Base-by-base conservation (phyloP, 805 yeast species). In the Saccharomycopsis microspora region DNA sequence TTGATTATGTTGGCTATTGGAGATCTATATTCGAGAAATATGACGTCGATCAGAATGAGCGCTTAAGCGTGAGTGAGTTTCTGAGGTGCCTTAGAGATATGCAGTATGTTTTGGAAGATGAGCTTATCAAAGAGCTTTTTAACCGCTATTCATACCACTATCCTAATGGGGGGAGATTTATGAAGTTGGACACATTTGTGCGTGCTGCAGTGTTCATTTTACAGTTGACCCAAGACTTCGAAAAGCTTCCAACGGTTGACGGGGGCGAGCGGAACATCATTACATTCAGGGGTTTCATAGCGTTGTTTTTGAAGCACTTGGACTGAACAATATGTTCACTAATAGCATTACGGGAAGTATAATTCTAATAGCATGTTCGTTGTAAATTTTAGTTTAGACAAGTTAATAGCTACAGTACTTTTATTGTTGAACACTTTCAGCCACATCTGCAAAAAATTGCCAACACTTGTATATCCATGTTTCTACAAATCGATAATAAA, bases 101-200 rank as follows among this genome's bases (percentile, higher is more conserved):
- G 11, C 48, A 48, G 5, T 50, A 41, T 39, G 27, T 31, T 29
- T 29, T 50, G 28, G 50, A 43, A 28, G 8, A 27, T 11, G 19
- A 28, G 9, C 47, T 44, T 32, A 33, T 47, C 27, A 35, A 43
- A 30, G 33, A 41, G 19, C 41, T 50, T 7, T 50, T 46, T 32
- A 34, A 32, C 39, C 38, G 36, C 39, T 50, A 43, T 35, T 47
- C 44, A 4, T 44, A 47, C 32, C 4, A 5, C 7, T 32, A 39
- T 30, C 39, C 42, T 5, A n/a, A 31, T 5, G 36, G 41, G 30
- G 49, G 43, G 10, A 9, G 8, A 9, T 38, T 36, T 5, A 50
- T 50, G 53, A 50, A 47, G 30, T 47, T 50, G 27, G 53, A 50
- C 30, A 36, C 51, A 5, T 50, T 50, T 44, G 45, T 50, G 35